These are phyloP conservation scores for Calendula officinalis DNA, from an alignment of 129 eudicot genomes.

Conservation along the genomic window DNA sequence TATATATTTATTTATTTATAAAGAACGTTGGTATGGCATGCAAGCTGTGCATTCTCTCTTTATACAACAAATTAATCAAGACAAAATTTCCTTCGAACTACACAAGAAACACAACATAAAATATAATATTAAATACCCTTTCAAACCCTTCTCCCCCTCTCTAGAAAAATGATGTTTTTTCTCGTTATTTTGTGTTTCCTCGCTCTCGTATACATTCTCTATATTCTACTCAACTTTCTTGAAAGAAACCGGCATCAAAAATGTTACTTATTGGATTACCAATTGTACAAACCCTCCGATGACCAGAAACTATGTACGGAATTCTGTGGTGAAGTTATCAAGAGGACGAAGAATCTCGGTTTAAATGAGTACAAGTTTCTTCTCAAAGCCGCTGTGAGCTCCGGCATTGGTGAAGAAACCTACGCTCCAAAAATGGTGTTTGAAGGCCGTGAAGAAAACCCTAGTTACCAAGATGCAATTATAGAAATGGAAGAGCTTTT, in stretches of 20 bases:
- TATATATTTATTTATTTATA: neutral
- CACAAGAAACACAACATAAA: too few species aligned
- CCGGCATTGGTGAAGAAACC: constrained; percentile 45
- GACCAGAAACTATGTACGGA: constrained; percentile 39
- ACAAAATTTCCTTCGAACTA: too few species aligned
- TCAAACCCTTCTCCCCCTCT: constrained; percentile 13
- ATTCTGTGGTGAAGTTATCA: constrained; percentile 32
- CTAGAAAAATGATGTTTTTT: constrained; percentile 32
- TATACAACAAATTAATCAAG: constrained; percentile 30
- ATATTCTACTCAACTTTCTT: constrained; percentile 21
- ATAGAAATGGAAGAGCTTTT: neutral
- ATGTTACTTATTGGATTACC: constrained; percentile 48
- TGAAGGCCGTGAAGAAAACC: constrained; percentile 4
- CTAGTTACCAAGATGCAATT: neutral
- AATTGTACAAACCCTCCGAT: constrained; percentile 46
- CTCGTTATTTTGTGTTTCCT: constrained; percentile 29
- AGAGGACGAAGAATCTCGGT: constrained; percentile 18
- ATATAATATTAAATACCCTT: constrained; percentile 6
- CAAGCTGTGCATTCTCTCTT: constrained; percentile 27
- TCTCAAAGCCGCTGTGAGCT: constrained; percentile 11
- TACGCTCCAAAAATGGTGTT: constrained; percentile 2
- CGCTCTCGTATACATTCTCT: constrained; percentile 37
- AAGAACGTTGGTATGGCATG: constrained; percentile 18
- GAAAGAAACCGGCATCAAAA: constrained; percentile 22
- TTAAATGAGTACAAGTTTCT: neutral